Evolutionary conservation across 768 basidiomycete genomes (phyloP).

Genomic region (Leucosporidium scottii): DNA sequence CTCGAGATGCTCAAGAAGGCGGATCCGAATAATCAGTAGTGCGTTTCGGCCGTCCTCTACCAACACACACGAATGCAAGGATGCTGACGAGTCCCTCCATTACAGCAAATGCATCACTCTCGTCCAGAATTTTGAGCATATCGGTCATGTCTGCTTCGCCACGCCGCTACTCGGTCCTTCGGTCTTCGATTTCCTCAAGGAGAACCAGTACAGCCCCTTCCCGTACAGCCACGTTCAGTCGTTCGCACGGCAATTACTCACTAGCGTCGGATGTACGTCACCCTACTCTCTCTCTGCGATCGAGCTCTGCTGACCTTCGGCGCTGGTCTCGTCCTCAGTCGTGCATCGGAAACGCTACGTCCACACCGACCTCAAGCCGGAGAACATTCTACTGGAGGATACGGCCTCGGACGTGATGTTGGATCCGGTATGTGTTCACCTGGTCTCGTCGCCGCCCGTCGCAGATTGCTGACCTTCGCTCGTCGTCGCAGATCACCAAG

Average conservation of each 20-base stretch:
- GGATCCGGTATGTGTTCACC: neutral
- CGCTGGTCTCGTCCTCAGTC: slow-evolving; percentile 49
- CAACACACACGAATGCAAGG: slow-evolving; percentile 34
- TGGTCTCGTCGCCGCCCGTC: neutral
- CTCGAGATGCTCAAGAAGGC: slow-evolving; percentile 81
- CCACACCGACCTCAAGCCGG: slow-evolving; percentile 97
- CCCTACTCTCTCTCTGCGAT: neutral
- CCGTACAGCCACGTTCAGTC: slow-evolving; percentile 93
- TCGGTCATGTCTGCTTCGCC: slow-evolving; percentile 95
- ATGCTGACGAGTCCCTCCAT: neutral
- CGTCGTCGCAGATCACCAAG: slow-evolving; percentile 54
- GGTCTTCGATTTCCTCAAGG: slow-evolving; percentile 97
- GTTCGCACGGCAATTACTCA: slow-evolving; percentile 84
- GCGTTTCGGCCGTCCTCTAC: slow-evolving; percentile 43
- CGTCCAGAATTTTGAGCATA: slow-evolving; percentile 87
- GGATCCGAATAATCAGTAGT: slow-evolving; percentile 84
- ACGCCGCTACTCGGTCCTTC: slow-evolving; percentile 94
- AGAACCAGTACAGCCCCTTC: slow-evolving; percentile 93
- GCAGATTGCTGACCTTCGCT: slow-evolving; percentile 45
- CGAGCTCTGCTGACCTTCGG: slow-evolving; percentile 29
- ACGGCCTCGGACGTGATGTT: neutral
- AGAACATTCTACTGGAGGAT: slow-evolving; percentile 62
- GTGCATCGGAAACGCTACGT: slow-evolving; percentile 82
- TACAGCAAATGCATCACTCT: slow-evolving; percentile 95
- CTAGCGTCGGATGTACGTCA: slow-evolving; percentile 81